Base-by-base conservation (phyloP, 2,329 filamentous ascomycete species). In the Hortaea sp. region DNA sequence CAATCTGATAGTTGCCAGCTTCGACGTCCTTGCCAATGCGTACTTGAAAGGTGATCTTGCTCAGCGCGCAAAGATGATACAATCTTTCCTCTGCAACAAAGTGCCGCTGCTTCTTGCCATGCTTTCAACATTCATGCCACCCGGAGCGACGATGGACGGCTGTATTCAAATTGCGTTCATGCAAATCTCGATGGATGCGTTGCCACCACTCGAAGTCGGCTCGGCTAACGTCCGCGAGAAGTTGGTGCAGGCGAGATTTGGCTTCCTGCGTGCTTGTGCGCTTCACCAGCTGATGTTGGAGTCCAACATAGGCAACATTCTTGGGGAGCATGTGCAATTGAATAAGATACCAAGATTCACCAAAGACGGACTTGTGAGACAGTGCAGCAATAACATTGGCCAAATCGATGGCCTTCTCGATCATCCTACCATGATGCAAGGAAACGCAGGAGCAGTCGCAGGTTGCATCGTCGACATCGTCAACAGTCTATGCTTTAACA, bases 191-290 rank as follows among this genome's bases (percentile, higher is more conserved):
- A 83, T 84, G 53, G 79, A 80, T 4, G 78, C 80, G 0, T 74
- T 83, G 45, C 81, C 80, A 7, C 77, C 78, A 42, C 75, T 80
- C 56, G 81, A 82, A 49, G 73, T 78, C 43, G 77, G 79, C 20
- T 67, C 69, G 20, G 72, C 73, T 61, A 69, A 68, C 31, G 69
- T 65, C 9, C 78, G 74, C 44, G 77, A 75, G 44, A 72, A 76
- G 34, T 69, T 84, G 2, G 77, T 79, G 29, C 77, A 81, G 49
- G 87, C 86, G 29, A 77, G 82, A 28, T 85, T 84, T 67, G 72
- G 95, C 50, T 97, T 97, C 54, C 78, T 94, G 37, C 92, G 94
- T 53, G 82, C 90, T 0, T 98, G 92, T 61, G 87, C 86, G 45
- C 74, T 95, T 35, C 89, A 97, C 63, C 81, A 82, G 1, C 71